phyloP scores from a whole-genome alignment of 2,329 filamentous ascomycete genomes.

The Hypoxylon sp. region DNA sequence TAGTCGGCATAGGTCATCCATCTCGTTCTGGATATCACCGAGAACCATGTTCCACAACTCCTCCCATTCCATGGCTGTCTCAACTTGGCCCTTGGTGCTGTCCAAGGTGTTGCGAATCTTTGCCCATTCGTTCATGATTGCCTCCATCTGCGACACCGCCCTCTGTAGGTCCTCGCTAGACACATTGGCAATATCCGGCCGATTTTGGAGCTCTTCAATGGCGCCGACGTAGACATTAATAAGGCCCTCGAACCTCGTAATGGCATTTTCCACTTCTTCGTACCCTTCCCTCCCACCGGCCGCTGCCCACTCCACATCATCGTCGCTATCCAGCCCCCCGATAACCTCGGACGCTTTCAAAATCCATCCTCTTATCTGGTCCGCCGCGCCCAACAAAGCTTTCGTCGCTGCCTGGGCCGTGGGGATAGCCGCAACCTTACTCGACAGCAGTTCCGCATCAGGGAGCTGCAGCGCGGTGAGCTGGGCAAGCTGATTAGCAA shows the following conservation, averaged over 20 bases:
- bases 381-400: conserved; percentile 85
- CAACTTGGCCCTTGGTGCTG: conserved; percentile 87
- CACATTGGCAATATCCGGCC: conserved; percentile 79
- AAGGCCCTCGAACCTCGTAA: conserved; percentile 85
- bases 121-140: conserved; percentile 85
- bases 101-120: conserved; percentile 82
- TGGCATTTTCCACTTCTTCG: conserved; percentile 78
- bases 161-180: conserved; percentile 76
- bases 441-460: conserved; percentile 84
- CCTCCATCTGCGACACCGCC: conserved; percentile 90
- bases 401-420: conserved; percentile 86
- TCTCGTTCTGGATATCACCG: conserved; percentile 91
- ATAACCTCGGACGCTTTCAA: conserved; percentile 91
- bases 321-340: conserved; percentile 88
- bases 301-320: conserved; percentile 98
- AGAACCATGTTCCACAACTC: conserved; percentile 95
- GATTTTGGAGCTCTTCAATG: conserved; percentile 89
- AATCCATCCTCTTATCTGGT: conserved; percentile 95
- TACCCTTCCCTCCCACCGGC: conserved; percentile 84
- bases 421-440: conserved; percentile 84
- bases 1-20: conserved; percentile 79
- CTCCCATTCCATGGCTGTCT: conserved; percentile 99
- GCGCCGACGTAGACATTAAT: conserved; percentile 93
- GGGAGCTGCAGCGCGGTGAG: conserved; percentile 91
- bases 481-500: conserved; percentile 92